Evolutionary conservation across 306 rosid species (phyloP).

Genomic region (Vicia faba): DNA sequence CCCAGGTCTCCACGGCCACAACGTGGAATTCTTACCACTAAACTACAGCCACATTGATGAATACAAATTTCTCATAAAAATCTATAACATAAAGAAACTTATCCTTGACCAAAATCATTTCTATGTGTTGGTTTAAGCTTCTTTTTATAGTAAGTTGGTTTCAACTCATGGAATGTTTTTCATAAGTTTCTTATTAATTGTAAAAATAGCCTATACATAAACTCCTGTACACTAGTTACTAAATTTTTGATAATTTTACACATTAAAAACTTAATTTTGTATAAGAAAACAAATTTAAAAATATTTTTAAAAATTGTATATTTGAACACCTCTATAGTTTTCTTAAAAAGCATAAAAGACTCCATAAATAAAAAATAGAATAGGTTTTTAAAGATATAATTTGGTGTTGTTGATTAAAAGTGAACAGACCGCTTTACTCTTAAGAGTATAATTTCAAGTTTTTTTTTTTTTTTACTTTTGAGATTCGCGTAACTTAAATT

Average conservation of each 20-base stretch:
- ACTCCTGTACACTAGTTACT: background rate
- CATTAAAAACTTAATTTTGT: too few species aligned
- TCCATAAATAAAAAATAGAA: too few species aligned
- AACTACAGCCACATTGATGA: constrained; percentile 42
- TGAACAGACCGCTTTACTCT: background rate
- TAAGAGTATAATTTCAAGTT: background rate
- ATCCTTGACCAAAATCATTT: too few species aligned
- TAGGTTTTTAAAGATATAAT: background rate
- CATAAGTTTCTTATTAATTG: background rate
- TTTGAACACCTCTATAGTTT: background rate
- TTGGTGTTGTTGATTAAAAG: background rate
- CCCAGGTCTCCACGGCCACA: constrained; percentile 65
- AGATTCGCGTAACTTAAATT: too few species aligned
- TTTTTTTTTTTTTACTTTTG: too few species aligned
- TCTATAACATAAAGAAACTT: background rate
- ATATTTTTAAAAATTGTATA: background rate
- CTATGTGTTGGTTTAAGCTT: too few species aligned
- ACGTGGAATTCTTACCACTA: constrained; percentile 60
- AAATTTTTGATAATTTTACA: too few species aligned
- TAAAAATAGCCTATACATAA: background rate
- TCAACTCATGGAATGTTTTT: background rate
- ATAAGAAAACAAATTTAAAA: too few species aligned
- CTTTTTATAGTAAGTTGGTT: background rate
- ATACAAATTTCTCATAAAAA: accelerated
- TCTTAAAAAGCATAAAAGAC: background rate